A percentile compares a stretch with the other conserved stretches of the same genome.
phyloP scores from a whole-genome alignment of 1,139 yeast species.

The Sugiyamaella japonica region DNA sequence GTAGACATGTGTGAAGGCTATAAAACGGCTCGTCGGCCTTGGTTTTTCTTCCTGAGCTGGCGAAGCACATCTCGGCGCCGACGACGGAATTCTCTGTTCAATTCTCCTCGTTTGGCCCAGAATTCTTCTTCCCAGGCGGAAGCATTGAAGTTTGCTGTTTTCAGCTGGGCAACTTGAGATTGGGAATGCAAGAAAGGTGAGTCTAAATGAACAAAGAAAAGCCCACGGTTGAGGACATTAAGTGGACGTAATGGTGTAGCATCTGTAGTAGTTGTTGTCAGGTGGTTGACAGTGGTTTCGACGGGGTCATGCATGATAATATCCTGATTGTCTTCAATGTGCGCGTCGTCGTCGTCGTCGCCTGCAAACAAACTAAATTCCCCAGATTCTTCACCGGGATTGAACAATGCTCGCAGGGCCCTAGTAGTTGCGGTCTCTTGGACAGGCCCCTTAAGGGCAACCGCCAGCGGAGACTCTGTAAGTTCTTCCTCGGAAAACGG shows the following conservation, averaged over 20 bases:
- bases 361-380: constrained; percentile 33
- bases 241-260: constrained; percentile 11
- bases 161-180: constrained; percentile 66
- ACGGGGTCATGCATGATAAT: constrained; percentile 17
- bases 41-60: constrained; percentile 49
- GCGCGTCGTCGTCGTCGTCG: constrained; percentile 28
- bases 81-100: constrained; percentile 73
- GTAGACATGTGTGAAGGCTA: neutral
- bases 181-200: constrained; percentile 88
- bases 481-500: neutral
- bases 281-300: constrained; percentile 6
- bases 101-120: constrained; percentile 79
- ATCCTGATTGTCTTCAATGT: constrained; percentile 8
- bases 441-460: neutral
- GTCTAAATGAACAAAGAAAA: constrained; percentile 79
- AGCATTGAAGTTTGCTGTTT: constrained; percentile 38
- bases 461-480: neutral
- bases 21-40: constrained; percentile 14
- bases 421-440: constrained; percentile 15
- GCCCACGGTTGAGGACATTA: constrained; percentile 46
- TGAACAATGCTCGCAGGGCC: constrained; percentile 62
- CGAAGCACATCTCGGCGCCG: constrained; percentile 73
- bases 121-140: constrained; percentile 74
- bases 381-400: constrained; percentile 44
- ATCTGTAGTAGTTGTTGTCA: neutral